Evolutionary conservation across 768 basidiomycete species (phyloP).

Genomic region (Boletus insuetus): DNA sequence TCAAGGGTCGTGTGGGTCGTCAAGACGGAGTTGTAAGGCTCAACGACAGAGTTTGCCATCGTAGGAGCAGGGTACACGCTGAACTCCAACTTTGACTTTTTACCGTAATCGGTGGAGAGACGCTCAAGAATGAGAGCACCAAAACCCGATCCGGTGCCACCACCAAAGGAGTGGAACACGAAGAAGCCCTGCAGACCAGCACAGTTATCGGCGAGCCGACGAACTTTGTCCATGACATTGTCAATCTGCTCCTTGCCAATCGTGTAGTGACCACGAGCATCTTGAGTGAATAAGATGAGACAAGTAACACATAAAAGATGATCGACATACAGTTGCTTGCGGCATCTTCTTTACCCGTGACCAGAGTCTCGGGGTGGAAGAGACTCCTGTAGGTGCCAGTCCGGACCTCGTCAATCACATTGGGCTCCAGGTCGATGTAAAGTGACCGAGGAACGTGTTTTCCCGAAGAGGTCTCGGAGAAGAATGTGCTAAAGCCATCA

Average conservation of each 20-base stretch:
- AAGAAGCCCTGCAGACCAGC: conserved; percentile 97
- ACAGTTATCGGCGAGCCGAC: conserved; percentile 95
- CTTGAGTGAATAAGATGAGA: conserved; percentile 39
- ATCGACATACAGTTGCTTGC: conserved; percentile 97
- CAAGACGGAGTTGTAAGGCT: conserved; percentile 96
- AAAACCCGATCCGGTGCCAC: conserved; percentile 98
- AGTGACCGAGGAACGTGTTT: conserved; percentile 98
- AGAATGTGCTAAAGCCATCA: conserved; percentile 98
- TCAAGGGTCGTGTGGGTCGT: conserved; percentile 98
- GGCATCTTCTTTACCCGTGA: conserved; percentile 98
- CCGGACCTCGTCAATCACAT: conserved; percentile 96
- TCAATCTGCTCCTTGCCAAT: conserved; percentile 98
- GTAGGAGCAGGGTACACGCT: conserved; percentile 94
- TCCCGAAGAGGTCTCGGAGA: conserved; percentile 94
- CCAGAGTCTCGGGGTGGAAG: conserved; percentile 98
- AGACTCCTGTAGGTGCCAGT: conserved; percentile 94
- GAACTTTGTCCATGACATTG: conserved; percentile 92
- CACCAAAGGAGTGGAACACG: conserved; percentile 99
- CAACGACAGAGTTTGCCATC: conserved; percentile 92
- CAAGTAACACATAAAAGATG: background rate
- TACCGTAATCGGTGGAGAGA: conserved; percentile 95
- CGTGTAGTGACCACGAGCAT: conserved; percentile 98
- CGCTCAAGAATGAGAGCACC: conserved; percentile 95
- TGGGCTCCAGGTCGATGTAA: conserved; percentile 96
- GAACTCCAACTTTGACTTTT: conserved; percentile 99